Percentiles rank a stretch among this genome's conserved stretches.
phyloP scores from a whole-genome alignment of 1,284 basidiomycete genomes.

The Xerocomus amazonicus region DNA sequence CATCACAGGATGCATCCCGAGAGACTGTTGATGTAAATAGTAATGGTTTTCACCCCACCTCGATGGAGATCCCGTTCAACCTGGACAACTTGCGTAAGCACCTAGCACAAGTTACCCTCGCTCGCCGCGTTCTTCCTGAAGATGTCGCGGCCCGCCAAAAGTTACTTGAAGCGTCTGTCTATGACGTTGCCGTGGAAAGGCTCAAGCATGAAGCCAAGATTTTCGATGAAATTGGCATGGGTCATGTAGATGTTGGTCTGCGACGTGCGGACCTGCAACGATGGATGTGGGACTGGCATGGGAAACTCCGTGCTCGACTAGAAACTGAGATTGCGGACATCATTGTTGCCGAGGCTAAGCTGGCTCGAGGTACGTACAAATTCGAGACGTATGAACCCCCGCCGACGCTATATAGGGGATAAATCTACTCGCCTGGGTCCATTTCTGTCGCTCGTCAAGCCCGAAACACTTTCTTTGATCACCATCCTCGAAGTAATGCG shows the following conservation, averaged over 20 bases:
- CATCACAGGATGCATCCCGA: conserved; percentile 14
- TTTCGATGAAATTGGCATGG: conserved; percentile 57
- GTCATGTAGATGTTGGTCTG: conserved; percentile 46
- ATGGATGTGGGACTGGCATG: conserved; percentile 90
- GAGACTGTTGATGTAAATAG: conserved; percentile 26
- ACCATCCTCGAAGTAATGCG: conserved; percentile 91
- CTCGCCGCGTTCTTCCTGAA: conserved; percentile 60
- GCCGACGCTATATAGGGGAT: conserved; percentile 6
- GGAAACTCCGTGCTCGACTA: conserved; percentile 56
- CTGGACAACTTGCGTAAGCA: conserved; percentile 64
- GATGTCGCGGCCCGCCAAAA: conserved; percentile 76
- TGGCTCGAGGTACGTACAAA: conserved; percentile 15
- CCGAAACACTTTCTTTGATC: conserved; percentile 83
- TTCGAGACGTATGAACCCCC: too few species aligned
- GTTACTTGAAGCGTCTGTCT: conserved; percentile 79
- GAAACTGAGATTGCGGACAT: conserved; percentile 56
- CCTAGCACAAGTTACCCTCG: conserved; percentile 58
- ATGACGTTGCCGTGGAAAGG: conserved; percentile 76
- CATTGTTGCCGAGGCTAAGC: conserved; percentile 36
- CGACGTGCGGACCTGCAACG: conserved; percentile 58
- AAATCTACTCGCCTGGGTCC: conserved; percentile 39
- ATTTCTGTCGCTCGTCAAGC: conserved; percentile 74
- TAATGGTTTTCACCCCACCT: conserved; percentile 13
- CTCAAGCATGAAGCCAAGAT: conserved; percentile 63
- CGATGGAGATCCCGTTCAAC: conserved; percentile 64